Evolutionary conservation across 148 eudicot genomes (phyloP), one percentile per base, ranked within the genome.

Genomic region (Chenopodium quinoa): DNA sequence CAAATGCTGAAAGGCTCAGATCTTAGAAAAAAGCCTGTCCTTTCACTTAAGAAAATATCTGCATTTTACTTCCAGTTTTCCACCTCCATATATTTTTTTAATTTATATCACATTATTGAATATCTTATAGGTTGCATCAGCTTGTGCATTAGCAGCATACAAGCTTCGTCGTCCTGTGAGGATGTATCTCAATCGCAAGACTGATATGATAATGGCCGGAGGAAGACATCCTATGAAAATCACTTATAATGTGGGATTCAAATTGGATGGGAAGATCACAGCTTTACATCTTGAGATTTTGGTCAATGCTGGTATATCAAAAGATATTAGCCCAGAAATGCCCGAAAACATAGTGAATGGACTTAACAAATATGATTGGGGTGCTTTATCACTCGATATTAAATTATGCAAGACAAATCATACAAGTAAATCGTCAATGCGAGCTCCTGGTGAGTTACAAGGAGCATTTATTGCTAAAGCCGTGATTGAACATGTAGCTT

Each of bases 141-240:
- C 93, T 48, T 95, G 97, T 78, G 97, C 98, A 46, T 93, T 95
- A 83, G 98, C 97, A 79, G 97, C 98, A 48, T 83, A 92, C 62
- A 93, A 83, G 68, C 88, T 95, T 86, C 81, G 87, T 17, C 89
- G 93, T 69, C 96, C 98, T 20, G 98, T 93, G 29, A 84, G 97
- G 74, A 89, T 87, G 50, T 93, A 95, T 82, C 71, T 93, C 13
- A 89, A 91, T 65, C 94, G 97, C 47, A 92, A 92, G 86, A 91
- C 93, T n/a, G 98, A 94, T 77, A 94, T 93, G 98, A 88, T 91
- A 75, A 88, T 91, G 86, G 89, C 92, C 19, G 98, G 98, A 86
- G 98, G 98, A 86, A 89, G 98, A 76, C 98, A 95, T 84, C 98
- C 98, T 27, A 93, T 95, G 98, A 91, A 95, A 82, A 83, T 93